phyloP scores from a whole-genome alignment of 495 filamentous ascomycete species.

The Penicillium subrubescens region DNA sequence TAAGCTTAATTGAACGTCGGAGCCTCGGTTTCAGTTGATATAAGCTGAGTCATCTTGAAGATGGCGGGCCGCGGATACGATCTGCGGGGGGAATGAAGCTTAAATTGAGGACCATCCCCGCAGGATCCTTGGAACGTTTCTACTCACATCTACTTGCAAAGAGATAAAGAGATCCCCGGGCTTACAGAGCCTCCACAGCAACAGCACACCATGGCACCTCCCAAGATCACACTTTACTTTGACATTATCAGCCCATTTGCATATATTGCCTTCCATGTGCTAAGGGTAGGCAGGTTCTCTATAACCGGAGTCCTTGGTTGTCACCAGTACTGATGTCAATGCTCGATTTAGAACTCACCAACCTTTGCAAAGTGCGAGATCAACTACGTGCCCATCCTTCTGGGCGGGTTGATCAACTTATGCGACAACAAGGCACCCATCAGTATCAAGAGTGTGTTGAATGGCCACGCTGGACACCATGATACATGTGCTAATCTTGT shows the following conservation, averaged over 20 bases:
- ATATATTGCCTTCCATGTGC: conserved; percentile 66
- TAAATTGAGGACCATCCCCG: not conserved
- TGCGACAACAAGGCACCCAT: conserved; percentile 66
- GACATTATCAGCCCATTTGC: conserved; percentile 74
- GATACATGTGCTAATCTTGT: not conserved
- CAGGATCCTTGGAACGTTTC: not conserved
- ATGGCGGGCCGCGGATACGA: not conserved
- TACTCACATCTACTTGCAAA: not conserved
- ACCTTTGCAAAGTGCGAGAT: conserved; percentile 61
- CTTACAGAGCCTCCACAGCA: not conserved
- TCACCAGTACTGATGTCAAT: not conserved
- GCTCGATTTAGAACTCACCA: conserved; percentile 54
- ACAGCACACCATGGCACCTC: conserved; percentile 42
- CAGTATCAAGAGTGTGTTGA: conserved; percentile 62
- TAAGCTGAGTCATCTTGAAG: conserved; percentile 16
- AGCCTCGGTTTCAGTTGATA: conserved; percentile 15
- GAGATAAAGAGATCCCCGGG: not conserved
- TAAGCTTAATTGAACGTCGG: not conserved
- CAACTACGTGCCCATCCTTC: conserved; percentile 67
- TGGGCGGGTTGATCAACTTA: conserved; percentile 69
- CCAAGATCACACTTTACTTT: conserved; percentile 66
- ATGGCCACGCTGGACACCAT: too few relatives aligned
- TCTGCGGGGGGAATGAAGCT: not conserved
- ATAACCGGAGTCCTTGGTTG: not conserved
- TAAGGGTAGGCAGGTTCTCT: conserved; percentile 48